Percentiles rank a stretch among this genome's conserved stretches.
Evolutionary conservation across 352 stramenopile species (phyloP).

Genomic region (Phytophthora crassamura): DNA sequence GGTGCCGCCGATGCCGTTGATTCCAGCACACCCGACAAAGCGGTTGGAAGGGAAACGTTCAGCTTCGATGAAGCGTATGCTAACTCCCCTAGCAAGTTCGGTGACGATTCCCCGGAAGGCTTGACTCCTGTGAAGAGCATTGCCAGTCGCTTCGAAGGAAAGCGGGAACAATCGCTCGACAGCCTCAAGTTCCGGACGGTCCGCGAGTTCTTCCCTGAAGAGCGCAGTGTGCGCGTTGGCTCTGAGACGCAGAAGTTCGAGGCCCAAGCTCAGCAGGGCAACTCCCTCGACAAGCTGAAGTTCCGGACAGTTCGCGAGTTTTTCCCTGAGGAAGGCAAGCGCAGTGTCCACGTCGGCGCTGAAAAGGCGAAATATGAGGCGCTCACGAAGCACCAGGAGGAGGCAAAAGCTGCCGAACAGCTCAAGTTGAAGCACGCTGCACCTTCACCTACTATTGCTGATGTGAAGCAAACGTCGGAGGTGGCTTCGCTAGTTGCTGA

Average conservation of each 20-base stretch:
- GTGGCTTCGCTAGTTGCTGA: background rate
- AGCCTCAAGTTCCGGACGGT: slow-evolving; percentile 65
- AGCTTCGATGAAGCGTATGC: slow-evolving; percentile 23
- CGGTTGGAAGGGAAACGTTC: slow-evolving; percentile 19
- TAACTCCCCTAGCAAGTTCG: slow-evolving; percentile 26
- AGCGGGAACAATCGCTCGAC: slow-evolving; percentile 68
- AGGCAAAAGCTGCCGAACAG: slow-evolving; percentile 23
- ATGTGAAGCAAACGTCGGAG: background rate
- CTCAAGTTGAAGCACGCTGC: slow-evolving; percentile 27
- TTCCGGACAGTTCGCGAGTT: slow-evolving; percentile 67
- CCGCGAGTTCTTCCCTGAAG: slow-evolving; percentile 57
- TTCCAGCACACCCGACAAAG: slow-evolving; percentile 24
- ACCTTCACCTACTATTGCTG: background rate
- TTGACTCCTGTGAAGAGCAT: slow-evolving; percentile 65
- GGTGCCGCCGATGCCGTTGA: background rate
- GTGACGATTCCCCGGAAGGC: slow-evolving; percentile 13
- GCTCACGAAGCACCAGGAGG: slow-evolving; percentile 35
- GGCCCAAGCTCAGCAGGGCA: slow-evolving; percentile 50
- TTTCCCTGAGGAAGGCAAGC: slow-evolving; percentile 47
- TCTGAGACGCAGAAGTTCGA: slow-evolving; percentile 53
- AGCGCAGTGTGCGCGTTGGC: slow-evolving; percentile 43
- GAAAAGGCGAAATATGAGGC: slow-evolving; percentile 55
- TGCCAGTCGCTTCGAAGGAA: slow-evolving; percentile 69
- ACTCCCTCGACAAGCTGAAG: slow-evolving; percentile 58
- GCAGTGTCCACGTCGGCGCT: slow-evolving; percentile 39